A percentile compares a stretch with the other conserved stretches of the same genome.
Evolutionary conservation across 2,329 filamentous ascomycete genomes (phyloP).

Genomic region (Penicillium paneum): DNA sequence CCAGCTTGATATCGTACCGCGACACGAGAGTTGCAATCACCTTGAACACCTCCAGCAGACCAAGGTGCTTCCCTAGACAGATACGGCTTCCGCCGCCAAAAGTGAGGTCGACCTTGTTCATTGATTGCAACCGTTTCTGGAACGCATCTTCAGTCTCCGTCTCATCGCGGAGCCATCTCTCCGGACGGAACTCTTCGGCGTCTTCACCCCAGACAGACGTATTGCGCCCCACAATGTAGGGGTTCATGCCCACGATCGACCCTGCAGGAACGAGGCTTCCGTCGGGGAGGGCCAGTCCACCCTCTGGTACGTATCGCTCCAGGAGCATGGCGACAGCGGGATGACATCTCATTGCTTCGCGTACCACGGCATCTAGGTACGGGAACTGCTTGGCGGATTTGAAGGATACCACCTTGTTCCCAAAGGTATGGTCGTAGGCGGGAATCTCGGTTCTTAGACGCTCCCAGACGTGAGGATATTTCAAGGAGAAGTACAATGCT

Average conservation of each 20-base stretch:
- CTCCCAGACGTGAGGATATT: conserved; percentile 12
- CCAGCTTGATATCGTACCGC: conserved; percentile 52
- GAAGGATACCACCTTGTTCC: conserved; percentile 10
- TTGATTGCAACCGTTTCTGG: conserved; percentile 32
- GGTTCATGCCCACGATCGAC: conserved; percentile 34
- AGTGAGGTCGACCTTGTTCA: conserved; percentile 38
- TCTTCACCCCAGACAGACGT: conserved; percentile 45
- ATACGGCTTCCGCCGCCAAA: conserved; percentile 56
- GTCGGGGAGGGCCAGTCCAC: conserved; percentile 26
- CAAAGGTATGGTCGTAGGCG: background rate
- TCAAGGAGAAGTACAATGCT: conserved; percentile 22
- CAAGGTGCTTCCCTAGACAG: conserved; percentile 56
- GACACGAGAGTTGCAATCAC: conserved; percentile 52
- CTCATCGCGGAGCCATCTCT: conserved; percentile 46
- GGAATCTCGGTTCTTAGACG: conserved; percentile 16
- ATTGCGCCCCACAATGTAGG: conserved; percentile 40
- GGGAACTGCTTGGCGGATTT: conserved; percentile 17
- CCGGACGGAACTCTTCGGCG: conserved; percentile 46
- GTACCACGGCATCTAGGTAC: conserved; percentile 53
- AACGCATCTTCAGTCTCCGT: conserved; percentile 36
- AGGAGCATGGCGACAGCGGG: conserved; percentile 49
- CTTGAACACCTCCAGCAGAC: conserved; percentile 59
- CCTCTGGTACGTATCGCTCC: conserved; percentile 48
- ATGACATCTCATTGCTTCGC: conserved; percentile 51
- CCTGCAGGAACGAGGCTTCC: conserved; percentile 33